Evolutionary conservation across 257 asterid species (phyloP), one percentile per base, ranked within the genome.

Genomic region (Rubia yunnanensis): DNA sequence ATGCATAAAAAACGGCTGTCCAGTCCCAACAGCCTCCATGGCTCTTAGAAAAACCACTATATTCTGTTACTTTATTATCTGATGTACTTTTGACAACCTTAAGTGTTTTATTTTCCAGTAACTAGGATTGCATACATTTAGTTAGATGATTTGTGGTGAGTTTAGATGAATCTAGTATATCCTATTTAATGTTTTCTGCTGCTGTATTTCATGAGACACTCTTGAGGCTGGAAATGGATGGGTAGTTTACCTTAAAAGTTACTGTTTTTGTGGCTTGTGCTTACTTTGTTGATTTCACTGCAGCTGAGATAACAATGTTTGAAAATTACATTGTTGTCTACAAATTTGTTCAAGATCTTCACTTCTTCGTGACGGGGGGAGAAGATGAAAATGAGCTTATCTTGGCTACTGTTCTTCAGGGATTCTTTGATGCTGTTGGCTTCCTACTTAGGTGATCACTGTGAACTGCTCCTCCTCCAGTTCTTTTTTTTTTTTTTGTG

Each of bases 301-400:
- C 63, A 92, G 99, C 94, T 63, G 99, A 92, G 76, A 89, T 92
- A 74, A 74, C 94, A 24, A 87, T 92, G 96, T 71, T 92, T 74
- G 99, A 89, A 73, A 89, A 55, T 83, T 84, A 84, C 78, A 83
- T 87, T 28, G 70, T 92, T 50, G 89, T 92, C 56, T 92, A 86
- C 67, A 92, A 78, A 79, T 84, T 92, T 79, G 85, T 87, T 65
- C 97, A 92, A 74, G 97, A 92, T 72, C 87, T 92, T 55, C 95
- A 89, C 69, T 92, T 92, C 81, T 89, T 83, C 26, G 95, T 92
- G 73, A 89, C 99, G 39, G 99, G 97, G 32, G 91, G 96, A 10
- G 99, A 89, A 58, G 90, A 87, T 6, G 99, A 92, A 82, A 92
- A 92, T 67, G 99, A 92, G 70, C 75, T 92, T 72, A 74, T 92